A percentile compares a stretch with the other conserved stretches of the same genome.
Conservation (phyloP, 495 filamentous ascomycete species). For the Penicillium steckii region DNA sequence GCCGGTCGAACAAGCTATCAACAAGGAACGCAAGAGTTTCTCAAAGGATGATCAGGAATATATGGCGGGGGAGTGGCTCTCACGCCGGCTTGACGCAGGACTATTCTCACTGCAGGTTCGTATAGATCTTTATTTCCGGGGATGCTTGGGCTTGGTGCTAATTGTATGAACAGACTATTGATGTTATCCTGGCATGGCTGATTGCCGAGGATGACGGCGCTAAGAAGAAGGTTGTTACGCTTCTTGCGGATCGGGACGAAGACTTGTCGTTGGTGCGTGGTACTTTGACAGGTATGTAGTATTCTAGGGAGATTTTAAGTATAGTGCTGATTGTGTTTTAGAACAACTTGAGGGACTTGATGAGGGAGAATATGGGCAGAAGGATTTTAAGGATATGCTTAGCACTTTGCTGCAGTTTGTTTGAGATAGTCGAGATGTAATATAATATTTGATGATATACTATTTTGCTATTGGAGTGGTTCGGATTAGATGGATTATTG, state of each 20-base stretch:
- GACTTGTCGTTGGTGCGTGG: slow-evolving; percentile 55
- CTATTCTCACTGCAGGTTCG: slow-evolving; percentile 74
- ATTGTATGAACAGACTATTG: slow-evolving; percentile 56
- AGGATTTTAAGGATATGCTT: slow-evolving; percentile 69
- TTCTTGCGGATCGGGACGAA: slow-evolving; percentile 69
- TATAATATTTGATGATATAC: neutral
- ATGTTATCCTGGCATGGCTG: slow-evolving; percentile 89
- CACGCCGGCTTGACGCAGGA: slow-evolving; percentile 79
- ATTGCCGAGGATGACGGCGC: slow-evolving; percentile 87
- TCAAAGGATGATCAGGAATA: slow-evolving; percentile 58
- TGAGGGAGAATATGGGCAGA: slow-evolving; percentile 52
- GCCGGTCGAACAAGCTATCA: slow-evolving; percentile 66
- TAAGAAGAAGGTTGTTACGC: slow-evolving; percentile 57
- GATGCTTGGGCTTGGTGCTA: neutral
- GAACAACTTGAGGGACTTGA: slow-evolving; percentile 66
- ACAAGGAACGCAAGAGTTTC: slow-evolving; percentile 48
- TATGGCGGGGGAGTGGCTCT: slow-evolving; percentile 78
- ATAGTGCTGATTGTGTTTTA: slow-evolving; percentile 22
- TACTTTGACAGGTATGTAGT: slow-evolving; percentile 67
- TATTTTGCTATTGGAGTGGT: too few species aligned
- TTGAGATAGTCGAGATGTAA: slow-evolving; percentile 16
- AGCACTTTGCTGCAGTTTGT: slow-evolving; percentile 62
- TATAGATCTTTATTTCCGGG: neutral
- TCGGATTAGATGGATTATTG: too few species aligned
- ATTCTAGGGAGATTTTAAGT: neutral